These are phyloP conservation scores for Citrus inodora DNA, from an alignment of 345 rosid species.

Conservation along the genomic window DNA sequence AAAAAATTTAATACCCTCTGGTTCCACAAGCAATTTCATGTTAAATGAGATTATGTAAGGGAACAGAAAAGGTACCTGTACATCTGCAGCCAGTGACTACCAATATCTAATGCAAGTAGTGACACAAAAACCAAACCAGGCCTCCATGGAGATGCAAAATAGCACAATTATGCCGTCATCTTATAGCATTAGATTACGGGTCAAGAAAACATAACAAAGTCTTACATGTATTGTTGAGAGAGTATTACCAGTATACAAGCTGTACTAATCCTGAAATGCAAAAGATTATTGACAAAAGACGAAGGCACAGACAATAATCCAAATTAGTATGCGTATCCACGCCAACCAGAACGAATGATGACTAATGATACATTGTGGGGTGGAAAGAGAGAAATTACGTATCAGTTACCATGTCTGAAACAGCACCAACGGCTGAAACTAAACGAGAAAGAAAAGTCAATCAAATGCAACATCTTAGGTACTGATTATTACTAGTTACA, in stretches of 20 bases:
- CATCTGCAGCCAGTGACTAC: slow-evolving; percentile 96
- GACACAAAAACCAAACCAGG: too few relatives aligned
- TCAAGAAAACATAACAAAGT: background rate
- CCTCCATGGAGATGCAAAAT: background rate
- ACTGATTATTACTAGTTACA: background rate
- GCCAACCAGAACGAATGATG: too few relatives aligned
- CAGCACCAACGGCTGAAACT: slow-evolving; percentile 98
- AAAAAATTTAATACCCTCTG: too few relatives aligned
- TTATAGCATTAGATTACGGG: background rate
- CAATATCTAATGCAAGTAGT: slow-evolving; percentile 74
- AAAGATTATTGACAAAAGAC: slow-evolving; percentile 12
- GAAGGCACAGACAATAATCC: background rate
- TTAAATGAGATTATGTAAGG: too few relatives aligned
- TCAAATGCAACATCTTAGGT: background rate
- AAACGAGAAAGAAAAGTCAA: slow-evolving; percentile 18
- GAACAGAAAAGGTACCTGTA: slow-evolving; percentile 52
- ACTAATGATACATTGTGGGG: too few relatives aligned
- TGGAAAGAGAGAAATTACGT: slow-evolving; percentile 36
- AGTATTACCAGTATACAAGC: slow-evolving; percentile 83
- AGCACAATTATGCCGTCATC: background rate
- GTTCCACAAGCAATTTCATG: too few relatives aligned
- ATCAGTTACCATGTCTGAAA: slow-evolving; percentile 93
- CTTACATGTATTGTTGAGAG: slow-evolving; percentile 74
- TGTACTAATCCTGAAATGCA: slow-evolving; percentile 81
- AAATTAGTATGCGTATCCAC: background rate